A percentile compares a stretch with the other conserved stretches of the same genome.
Evolutionary conservation across 1,284 basidiomycete species (phyloP).

Genomic region (Apiotrichum brassicae): DNA sequence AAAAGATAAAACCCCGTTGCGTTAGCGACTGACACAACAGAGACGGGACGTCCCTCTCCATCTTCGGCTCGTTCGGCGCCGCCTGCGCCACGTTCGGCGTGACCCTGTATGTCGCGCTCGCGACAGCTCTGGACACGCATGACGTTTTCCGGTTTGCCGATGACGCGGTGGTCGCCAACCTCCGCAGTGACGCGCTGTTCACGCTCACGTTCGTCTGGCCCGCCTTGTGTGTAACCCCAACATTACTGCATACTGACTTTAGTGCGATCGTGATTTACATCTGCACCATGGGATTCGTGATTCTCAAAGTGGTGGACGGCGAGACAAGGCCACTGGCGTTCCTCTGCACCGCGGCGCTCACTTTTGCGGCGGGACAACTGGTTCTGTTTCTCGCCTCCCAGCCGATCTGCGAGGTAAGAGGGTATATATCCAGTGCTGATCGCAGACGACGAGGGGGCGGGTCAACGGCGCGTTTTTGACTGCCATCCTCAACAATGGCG

Average conservation of each 20-base stretch:
- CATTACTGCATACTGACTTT: slow-evolving; percentile 3
- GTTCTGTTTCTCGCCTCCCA: slow-evolving; percentile 68
- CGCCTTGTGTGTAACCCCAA: slow-evolving; percentile 58
- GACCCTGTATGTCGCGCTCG: slow-evolving; percentile 70
- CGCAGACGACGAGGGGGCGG: slow-evolving; percentile 57
- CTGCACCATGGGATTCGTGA: slow-evolving; percentile 65
- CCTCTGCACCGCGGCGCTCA: slow-evolving; percentile 51
- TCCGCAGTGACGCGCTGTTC: slow-evolving; percentile 65
- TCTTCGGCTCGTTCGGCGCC: slow-evolving; percentile 50
- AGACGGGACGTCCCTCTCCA: slow-evolving; percentile 60
- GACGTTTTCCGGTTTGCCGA: slow-evolving; percentile 57
- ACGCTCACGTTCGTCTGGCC: slow-evolving; percentile 78
- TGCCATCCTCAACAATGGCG: slow-evolving; percentile 56
- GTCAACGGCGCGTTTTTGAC: slow-evolving; percentile 76
- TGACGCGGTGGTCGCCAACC: slow-evolving; percentile 37
- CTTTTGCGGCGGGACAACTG: slow-evolving; percentile 69
- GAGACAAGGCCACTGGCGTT: not conserved
- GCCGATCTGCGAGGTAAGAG: slow-evolving; percentile 65
- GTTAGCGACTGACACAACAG: slow-evolving; percentile 14
- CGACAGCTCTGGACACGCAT: slow-evolving; percentile 63
- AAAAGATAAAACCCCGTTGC: not conserved
- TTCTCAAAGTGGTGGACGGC: slow-evolving; percentile 48
- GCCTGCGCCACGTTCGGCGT: slow-evolving; percentile 59
- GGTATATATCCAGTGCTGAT: not conserved
- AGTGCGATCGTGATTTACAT: slow-evolving; percentile 65